Percentiles rank a stretch among this genome's conserved stretches.
Conservation (phyloP, 345 rosid species). For the Mangifera indica region DNA sequence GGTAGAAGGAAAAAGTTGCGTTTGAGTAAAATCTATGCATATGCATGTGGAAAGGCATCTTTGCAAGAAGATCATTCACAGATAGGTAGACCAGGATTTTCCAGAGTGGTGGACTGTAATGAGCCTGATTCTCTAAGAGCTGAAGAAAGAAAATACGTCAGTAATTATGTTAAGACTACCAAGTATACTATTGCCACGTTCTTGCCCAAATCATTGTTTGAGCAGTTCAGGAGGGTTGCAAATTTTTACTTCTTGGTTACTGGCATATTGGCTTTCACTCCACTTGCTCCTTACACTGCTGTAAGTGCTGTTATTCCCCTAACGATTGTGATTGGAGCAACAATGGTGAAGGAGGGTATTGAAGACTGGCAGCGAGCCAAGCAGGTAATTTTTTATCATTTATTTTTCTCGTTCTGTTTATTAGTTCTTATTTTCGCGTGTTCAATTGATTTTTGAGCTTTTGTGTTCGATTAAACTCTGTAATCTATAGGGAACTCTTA, state of each 20-base stretch:
- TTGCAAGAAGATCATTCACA: constrained; percentile 69
- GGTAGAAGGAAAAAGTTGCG: constrained; percentile 50
- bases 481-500: neutral
- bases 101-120: constrained; percentile 79
- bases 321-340: constrained; percentile 65
- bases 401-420: neutral
- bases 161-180: constrained; percentile 70
- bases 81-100: constrained; percentile 82
- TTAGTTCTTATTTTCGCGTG: neutral
- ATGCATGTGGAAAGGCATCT: constrained; percentile 53
- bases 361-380: constrained; percentile 82
- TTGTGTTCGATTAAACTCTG: neutral
- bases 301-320: constrained; percentile 72
- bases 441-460: neutral
- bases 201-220: constrained; percentile 90
- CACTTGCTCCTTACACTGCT: constrained; percentile 73
- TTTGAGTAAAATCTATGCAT: constrained; percentile 74
- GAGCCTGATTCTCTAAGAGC: constrained; percentile 70
- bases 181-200: constrained; percentile 76
- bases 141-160: constrained; percentile 42
- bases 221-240: constrained; percentile 95
- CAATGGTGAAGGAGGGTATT: constrained; percentile 85
- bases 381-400: constrained; percentile 51
- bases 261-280: constrained; percentile 73
- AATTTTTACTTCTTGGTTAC: constrained; percentile 77